Evolutionary conservation across 2,329 filamentous ascomycete genomes (phyloP), one percentile per base, ranked within the genome.

Genomic region (Scytalidium lignicola): DNA sequence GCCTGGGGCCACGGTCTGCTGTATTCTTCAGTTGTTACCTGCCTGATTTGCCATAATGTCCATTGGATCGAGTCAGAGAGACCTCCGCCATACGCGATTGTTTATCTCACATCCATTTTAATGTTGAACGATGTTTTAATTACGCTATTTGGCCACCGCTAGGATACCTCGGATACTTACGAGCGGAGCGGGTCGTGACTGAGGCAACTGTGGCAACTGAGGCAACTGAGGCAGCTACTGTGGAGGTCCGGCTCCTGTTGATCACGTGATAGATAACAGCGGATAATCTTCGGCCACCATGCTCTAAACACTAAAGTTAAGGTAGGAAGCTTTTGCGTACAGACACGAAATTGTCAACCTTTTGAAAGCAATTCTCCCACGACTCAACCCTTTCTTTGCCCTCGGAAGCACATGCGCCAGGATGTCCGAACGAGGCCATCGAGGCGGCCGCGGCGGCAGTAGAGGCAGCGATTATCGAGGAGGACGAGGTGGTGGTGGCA

Each of bases 401-500:
- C 15, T n/a, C 15, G 20, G 19, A 32, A 46, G 26, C 37, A 29
- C 39, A 17, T 21, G n/a, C 40, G 22, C 40, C 21, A 23, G 46
- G 46, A 59, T 59, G 57, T 58, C 57, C 49, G 55, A 59, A 55
- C 51, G 57, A 57, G 57, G 57, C 21, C 54, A 58, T 52, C 49
- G 58, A 51, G 54, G 57, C 20, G 53, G 57, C 39, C 49, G 60
- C 37, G 59, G 64, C 18, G 55, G 61, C 26, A 58, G 62, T 19
- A 53, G 62, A 37, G 55, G 55, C 5, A 39, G 53, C 21, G 55
- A 52, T 41, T 58, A 59, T 52, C 61, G 66, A 55, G 63, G 68
- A 58, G 65, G 62, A 65, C 53, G 65, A 39, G 55, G 49, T 19
- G 49, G 69, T 55, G 69, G 71, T 59, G 67, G 74, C 58, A 71